phyloP scores from a whole-genome alignment of 169 alveolate species.

The Cryptosporidium canis region DNA sequence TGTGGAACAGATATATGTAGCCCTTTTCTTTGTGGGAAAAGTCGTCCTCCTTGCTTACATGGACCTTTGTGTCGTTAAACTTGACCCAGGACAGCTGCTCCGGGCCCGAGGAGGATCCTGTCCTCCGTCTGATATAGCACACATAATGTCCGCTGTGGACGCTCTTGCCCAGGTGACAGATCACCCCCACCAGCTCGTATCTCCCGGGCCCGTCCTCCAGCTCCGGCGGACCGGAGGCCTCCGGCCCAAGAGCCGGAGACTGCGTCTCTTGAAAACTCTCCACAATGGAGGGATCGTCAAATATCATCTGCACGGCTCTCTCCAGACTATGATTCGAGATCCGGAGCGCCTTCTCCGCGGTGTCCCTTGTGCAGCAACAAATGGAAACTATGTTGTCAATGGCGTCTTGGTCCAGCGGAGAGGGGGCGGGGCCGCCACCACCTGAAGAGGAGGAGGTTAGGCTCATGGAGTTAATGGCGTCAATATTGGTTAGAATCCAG shows the following conservation, averaged over 20 bases:
- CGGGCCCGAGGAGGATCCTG: neutral
- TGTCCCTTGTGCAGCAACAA: constrained; percentile 36
- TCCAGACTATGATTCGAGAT: constrained; percentile 6
- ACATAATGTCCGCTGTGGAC: constrained; percentile 89
- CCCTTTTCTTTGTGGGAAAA: constrained; percentile 34
- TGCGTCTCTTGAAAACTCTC: constrained; percentile 4
- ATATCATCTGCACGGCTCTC: constrained; percentile 53
- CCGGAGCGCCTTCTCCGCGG: constrained; percentile 14
- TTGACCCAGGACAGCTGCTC: constrained; percentile 25
- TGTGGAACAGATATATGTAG: constrained; percentile 46
- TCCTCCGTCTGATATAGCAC: constrained; percentile 78
- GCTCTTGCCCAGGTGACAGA: constrained; percentile 87
- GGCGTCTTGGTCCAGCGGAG: neutral
- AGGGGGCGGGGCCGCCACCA: neutral
- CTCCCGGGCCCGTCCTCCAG: constrained; percentile 71
- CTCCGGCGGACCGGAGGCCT: neutral
- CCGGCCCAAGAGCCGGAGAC: neutral
- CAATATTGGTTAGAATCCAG: constrained; percentile 78
- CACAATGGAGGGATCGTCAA: constrained; percentile 34
- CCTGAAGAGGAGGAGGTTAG: neutral
- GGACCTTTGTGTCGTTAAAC: constrained; percentile 34
- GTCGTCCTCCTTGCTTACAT: constrained; percentile 3
- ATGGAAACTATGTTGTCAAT: constrained; percentile 22
- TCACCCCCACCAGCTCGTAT: constrained; percentile 83
- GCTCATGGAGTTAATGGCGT: neutral